A percentile compares a stretch with the other conserved stretches of the same genome.
phyloP scores from a whole-genome alignment of 2,329 filamentous ascomycete genomes.

The Zymoseptoria tritici region DNA sequence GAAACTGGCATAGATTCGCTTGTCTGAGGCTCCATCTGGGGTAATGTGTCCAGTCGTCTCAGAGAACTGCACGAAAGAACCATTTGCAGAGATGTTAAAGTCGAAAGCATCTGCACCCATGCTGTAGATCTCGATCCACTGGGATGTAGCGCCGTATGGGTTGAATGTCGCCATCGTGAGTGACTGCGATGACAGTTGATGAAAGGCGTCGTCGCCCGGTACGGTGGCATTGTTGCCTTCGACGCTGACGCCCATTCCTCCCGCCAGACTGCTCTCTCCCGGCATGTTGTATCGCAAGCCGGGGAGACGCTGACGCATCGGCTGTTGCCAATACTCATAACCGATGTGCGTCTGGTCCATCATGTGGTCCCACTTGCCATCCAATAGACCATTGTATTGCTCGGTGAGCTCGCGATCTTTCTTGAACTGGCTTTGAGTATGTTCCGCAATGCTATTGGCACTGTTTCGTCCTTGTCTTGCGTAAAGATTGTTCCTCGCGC shows the following conservation, averaged over 20 bases:
- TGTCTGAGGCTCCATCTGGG: slow-evolving; percentile 40
- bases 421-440: slow-evolving; percentile 49
- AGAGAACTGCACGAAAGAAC: slow-evolving; percentile 47
- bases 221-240: slow-evolving; percentile 61
- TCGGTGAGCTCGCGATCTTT: slow-evolving; percentile 50
- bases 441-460: slow-evolving; percentile 47
- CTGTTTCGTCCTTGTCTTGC: slow-evolving; percentile 50
- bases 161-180: slow-evolving; percentile 52
- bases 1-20: slow-evolving; percentile 47
- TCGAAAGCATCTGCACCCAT: slow-evolving; percentile 48
- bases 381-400: slow-evolving; percentile 51
- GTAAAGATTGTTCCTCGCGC: slow-evolving; percentile 48
- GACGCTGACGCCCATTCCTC: slow-evolving; percentile 56
- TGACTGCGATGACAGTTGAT: slow-evolving; percentile 45
- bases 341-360: slow-evolving; percentile 44
- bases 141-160: slow-evolving; percentile 46
- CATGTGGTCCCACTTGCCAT: slow-evolving; percentile 53
- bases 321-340: slow-evolving; percentile 57
- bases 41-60: slow-evolving; percentile 45
- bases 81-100: slow-evolving; percentile 44
- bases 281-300: slow-evolving; percentile 54
- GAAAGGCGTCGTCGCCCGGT: slow-evolving; percentile 59
- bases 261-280: slow-evolving; percentile 51
- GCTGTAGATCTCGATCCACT: slow-evolving; percentile 59
- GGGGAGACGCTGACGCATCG: slow-evolving; percentile 62